Base-by-base conservation (phyloP, 2,329 filamentous ascomycete genomes). In the Xenosphaeropsis pyriputrescens region DNA sequence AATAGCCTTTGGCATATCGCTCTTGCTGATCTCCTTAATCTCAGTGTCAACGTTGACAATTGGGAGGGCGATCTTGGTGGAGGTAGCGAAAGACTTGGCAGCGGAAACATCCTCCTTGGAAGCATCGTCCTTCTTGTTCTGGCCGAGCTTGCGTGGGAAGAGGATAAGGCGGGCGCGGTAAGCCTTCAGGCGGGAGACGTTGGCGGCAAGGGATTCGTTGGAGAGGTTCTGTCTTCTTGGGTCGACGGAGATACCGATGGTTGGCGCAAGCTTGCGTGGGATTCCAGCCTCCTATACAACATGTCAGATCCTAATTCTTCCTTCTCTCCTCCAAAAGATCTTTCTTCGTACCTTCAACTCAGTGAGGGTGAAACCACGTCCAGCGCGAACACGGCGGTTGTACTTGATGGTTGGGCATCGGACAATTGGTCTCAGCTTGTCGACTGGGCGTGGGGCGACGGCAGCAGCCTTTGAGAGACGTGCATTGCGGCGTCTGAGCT, bases 341-440 rank as follows among this genome's bases (percentile, higher is more conserved):
- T 32, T 38, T 35, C 31, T 33, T 39, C 64, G 50, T 82, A 95
- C 89, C 88, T 98, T 98, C 64, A 98, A 75, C 78, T 98, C 91
- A 70, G 79, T 74, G 53, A 96, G 74, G 56, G 89, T 85, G 82
- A 98, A 98, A 64, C 91, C 91, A 74, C 91, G 86, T 66, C 91
- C 91, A 61, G 85, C 78, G 64, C 91, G 82, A 61, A 93, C 83
- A 63, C 86, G 86, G 63, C 91, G 88, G 85, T 98, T 98, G 78
- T 98, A 93, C 77, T 93, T 94, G 74, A 95, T 68, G 57, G 85
- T 89, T 61, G 91, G 89, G 81, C 89, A 96, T 72, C 88, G 84
- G 56, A 98, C 89, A 66, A 96, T 70, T 53, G 91, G 91, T 64
- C 88, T 80, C 62, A 98, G 77, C 69, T 85, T 88, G 77, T 98